phyloP scores from a whole-genome alignment of 2,329 filamentous ascomycete species.

The Colletotrichum agaves region DNA sequence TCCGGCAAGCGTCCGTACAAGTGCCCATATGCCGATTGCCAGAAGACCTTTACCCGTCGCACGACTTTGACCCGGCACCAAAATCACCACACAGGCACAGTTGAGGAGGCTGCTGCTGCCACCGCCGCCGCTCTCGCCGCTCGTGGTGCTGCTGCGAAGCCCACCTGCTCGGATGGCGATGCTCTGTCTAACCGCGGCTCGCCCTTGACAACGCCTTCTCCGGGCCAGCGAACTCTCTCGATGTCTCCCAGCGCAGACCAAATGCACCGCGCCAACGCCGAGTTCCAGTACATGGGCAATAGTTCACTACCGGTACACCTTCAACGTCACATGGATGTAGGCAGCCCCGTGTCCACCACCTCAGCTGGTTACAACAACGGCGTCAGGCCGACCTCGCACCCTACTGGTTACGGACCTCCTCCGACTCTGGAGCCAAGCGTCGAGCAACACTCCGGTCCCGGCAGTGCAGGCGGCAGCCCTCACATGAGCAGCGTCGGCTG shows the following conservation, averaged over 20 bases:
- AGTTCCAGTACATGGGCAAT: constrained; percentile 81
- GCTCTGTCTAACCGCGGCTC: constrained; percentile 78
- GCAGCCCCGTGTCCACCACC: constrained; percentile 75
- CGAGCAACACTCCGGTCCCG: constrained; percentile 74
- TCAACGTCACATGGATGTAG: constrained; percentile 77
- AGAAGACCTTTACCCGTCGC: constrained; percentile 96
- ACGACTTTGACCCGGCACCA: constrained; percentile 96
- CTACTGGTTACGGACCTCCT: constrained; percentile 82
- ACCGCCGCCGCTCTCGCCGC: constrained; percentile 85
- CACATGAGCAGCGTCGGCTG: constrained; percentile 86
- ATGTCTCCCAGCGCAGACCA: constrained; percentile 80
- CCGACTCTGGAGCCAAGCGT: constrained; percentile 87
- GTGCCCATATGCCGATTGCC: constrained; percentile 95
- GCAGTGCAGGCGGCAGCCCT: constrained; percentile 84
- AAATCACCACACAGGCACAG: constrained; percentile 93
- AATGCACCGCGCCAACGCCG: constrained; percentile 71
- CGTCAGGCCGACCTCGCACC: constrained; percentile 85
- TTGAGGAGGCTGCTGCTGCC: constrained; percentile 90
- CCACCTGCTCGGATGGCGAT: constrained; percentile 74
- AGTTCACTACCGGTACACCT: constrained; percentile 86
- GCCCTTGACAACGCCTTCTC: constrained; percentile 83
- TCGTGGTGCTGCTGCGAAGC: constrained; percentile 52
- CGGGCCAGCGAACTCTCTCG: constrained; percentile 80
- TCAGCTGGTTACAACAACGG: constrained; percentile 67
- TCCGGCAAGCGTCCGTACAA: constrained; percentile 97